Percentiles rank a stretch among this genome's conserved stretches.
These are phyloP conservation scores for Colletotrichum karsti DNA, from an alignment of 2,329 filamentous ascomycete genomes.

Conservation along the genomic window DNA sequence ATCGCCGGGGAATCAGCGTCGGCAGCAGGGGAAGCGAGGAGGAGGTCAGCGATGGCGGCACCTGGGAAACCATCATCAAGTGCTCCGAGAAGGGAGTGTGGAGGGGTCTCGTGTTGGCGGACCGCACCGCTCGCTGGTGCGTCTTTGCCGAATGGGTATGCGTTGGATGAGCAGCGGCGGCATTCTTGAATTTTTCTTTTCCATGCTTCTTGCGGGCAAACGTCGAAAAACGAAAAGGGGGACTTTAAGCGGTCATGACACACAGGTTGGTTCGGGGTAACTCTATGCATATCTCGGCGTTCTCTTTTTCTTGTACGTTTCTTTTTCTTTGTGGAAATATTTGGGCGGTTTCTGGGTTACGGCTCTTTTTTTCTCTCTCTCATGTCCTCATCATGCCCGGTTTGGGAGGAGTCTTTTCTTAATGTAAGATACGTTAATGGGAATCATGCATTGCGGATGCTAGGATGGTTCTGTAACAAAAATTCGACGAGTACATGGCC, in stretches of 20 bases:
- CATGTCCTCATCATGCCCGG: neutral
- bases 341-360: neutral
- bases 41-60: constrained; percentile 73
- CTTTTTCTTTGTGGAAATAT: constrained; percentile 1
- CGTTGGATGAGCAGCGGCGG: constrained; percentile 35
- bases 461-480: constrained; percentile 29
- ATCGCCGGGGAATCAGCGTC: constrained; percentile 64
- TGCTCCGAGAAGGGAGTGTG: constrained; percentile 84
- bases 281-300: constrained; percentile 29
- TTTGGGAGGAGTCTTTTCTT: constrained; percentile 25
- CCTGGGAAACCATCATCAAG: constrained; percentile 92
- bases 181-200: neutral
- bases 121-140: constrained; percentile 86
- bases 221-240: constrained; percentile 4
- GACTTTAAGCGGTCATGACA: constrained; percentile 3
- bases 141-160: constrained; percentile 92
- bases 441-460: constrained; percentile 25
- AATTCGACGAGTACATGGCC: constrained; percentile 23
- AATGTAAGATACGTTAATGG: constrained; percentile 30
- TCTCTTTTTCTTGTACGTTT: constrained; percentile 4
- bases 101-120: constrained; percentile 83
- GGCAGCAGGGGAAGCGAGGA: constrained; percentile 59
- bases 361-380: neutral
- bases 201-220: constrained; percentile 12
- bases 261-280: constrained; percentile 3